These are phyloP conservation scores for Huiozyma sinensis DNA, from an alignment of 805 yeast species.

Conservation along the genomic window DNA sequence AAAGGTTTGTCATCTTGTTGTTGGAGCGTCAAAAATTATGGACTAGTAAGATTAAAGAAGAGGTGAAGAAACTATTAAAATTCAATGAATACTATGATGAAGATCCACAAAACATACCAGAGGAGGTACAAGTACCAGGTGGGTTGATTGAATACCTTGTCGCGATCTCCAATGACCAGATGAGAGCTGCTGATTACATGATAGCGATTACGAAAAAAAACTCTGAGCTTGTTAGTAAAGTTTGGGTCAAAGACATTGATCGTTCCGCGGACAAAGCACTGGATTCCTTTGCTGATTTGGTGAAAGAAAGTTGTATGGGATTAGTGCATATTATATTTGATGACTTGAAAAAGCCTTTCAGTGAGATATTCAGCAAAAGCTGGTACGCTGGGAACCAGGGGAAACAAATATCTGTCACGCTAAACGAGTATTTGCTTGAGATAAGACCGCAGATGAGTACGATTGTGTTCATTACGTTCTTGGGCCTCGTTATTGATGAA, in stretches of 20 bases:
- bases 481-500: conserved; percentile 45
- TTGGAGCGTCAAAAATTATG: conserved; percentile 54
- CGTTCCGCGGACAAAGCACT: conserved; percentile 50
- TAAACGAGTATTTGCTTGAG: conserved; percentile 65
- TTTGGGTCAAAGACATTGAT: conserved; percentile 49
- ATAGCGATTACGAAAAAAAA: conserved; percentile 62
- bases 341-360: conserved; percentile 55
- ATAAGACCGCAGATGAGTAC: conserved; percentile 42
- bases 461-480: conserved; percentile 42
- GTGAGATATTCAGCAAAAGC: conserved; percentile 48
- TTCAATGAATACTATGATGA: conserved; percentile 26
- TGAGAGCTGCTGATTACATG: conserved; percentile 55
- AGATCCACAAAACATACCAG: conserved; percentile 28
- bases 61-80: conserved; percentile 33
- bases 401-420: conserved; percentile 55
- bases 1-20: conserved; percentile 53
- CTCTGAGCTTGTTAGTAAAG: conserved; percentile 49
- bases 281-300: conserved; percentile 70
- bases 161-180: conserved; percentile 79
- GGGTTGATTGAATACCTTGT: conserved; percentile 74
- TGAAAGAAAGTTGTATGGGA: conserved; percentile 50
- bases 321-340: conserved; percentile 54
- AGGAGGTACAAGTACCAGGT: conserved; percentile 42
- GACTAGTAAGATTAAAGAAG: conserved; percentile 43
- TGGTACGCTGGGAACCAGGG: conserved; percentile 61